Evolutionary conservation across 164 flowering plant species (phyloP).

Genomic region (Echeveria elegans): DNA sequence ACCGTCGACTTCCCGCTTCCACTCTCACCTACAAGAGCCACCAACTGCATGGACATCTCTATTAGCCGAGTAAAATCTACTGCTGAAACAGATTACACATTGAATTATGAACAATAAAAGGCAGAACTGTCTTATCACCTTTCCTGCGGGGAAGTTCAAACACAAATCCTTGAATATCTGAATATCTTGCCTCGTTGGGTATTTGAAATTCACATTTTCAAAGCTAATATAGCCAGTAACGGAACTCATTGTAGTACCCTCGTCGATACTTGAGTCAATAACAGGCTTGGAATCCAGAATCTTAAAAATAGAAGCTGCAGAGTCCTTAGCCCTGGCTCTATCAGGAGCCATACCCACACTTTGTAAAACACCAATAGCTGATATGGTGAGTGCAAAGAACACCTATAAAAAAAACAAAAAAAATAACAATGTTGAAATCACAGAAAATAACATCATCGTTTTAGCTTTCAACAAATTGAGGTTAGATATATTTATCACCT

Average conservation of each 20-base stretch:
- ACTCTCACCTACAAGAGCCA: slow-evolving; percentile 77
- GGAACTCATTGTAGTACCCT: slow-evolving; percentile 25
- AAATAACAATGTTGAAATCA: background rate
- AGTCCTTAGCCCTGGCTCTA: slow-evolving; percentile 37
- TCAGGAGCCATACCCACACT: slow-evolving; percentile 38
- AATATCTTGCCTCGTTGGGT: slow-evolving; percentile 42
- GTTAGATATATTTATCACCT: slow-evolving; percentile 16
- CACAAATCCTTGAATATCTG: slow-evolving; percentile 41
- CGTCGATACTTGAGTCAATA: slow-evolving; percentile 40
- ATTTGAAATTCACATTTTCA: slow-evolving; percentile 38
- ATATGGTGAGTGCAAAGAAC: slow-evolving; percentile 49
- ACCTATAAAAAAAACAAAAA: slow-evolving; percentile 43
- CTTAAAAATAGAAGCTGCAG: slow-evolving; percentile 43
- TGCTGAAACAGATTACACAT: too few relatives aligned
- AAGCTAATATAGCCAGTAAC: slow-evolving; percentile 35
- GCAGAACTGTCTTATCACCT: slow-evolving; percentile 16
- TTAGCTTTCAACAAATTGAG: background rate
- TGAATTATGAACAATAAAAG: too few relatives aligned
- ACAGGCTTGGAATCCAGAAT: slow-evolving; percentile 42
- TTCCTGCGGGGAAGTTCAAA: slow-evolving; percentile 38
- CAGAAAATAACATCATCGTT: background rate
- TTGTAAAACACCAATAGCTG: slow-evolving; percentile 44
- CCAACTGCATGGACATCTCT: slow-evolving; percentile 36
- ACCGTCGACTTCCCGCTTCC: slow-evolving; percentile 77
- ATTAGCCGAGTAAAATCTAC: background rate